Evolutionary conservation across 345 rosid species (phyloP), one percentile per base, ranked within the genome.

Genomic region (Alliaria petiolata): DNA sequence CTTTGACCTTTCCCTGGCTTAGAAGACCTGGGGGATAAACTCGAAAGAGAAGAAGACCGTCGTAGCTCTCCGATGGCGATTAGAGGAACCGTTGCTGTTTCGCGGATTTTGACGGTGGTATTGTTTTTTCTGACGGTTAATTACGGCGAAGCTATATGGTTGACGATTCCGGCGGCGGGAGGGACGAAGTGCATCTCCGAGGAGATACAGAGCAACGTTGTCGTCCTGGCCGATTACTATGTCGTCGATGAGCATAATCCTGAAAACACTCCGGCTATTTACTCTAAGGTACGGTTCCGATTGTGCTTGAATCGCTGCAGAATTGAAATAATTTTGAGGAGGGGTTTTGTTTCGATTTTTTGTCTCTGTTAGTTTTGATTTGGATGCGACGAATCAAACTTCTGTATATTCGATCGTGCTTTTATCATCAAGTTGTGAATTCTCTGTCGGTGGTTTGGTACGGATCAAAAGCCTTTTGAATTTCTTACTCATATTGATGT

Each of bases 111-210:
- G 43, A 28, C 72, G 12, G 57, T 66, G 14, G 40, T 82, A 0
- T 31, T 81, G 34, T 19, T 76, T 0, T 78, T 70, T 9, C 64
- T 75, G 16, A 35, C 69, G 17, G 62, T 46, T 20, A 49, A 64
- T 66, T 68, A 38, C 28, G 35, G 60, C 17, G 95, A 88, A 79
- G 95, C 89, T 26, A 34, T 92, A 50, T 92, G 96, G 98, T 67
- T 90, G 38, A 78, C 87, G 80, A 81, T 92, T 77, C 96, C 98
- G 20, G 55, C 85, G 78, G 30, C 93, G 15, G 98, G 96, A 61
- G 78, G 78, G 47, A 84, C 93, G 45, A 92, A 92, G 91, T 92
- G 98, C 44, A 81, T 92, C 13, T 92, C 96, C 14, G 98, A 92
- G 91, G 96, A 90, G 84, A 90, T 92, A 76, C 92, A 86, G 38